Percentiles rank a stretch among this genome's conserved stretches.
Conservation (phyloP, 768 basidiomycete species). For the Xerocomellus dryophilus region DNA sequence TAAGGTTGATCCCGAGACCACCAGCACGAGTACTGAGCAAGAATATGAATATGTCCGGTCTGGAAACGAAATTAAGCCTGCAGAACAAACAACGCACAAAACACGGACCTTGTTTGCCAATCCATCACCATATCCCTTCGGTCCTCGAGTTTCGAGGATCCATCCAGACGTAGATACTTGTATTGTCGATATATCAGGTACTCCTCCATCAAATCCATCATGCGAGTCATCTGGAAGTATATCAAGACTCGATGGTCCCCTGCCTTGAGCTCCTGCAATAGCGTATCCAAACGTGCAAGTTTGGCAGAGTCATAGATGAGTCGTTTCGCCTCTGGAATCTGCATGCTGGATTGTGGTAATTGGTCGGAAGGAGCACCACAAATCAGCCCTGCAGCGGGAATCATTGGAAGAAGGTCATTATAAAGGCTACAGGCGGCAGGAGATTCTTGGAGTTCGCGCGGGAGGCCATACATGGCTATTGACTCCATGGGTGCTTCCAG, state of each 20-base stretch:
- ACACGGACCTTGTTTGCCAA: constrained; percentile 89
- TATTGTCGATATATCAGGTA: constrained; percentile 96
- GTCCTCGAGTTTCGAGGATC: constrained; percentile 92
- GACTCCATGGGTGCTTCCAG: constrained; percentile 72
- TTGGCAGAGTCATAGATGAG: constrained; percentile 97
- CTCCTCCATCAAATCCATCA: constrained; percentile 99
- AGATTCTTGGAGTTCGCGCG: constrained; percentile 61
- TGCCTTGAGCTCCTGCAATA: constrained; percentile 90
- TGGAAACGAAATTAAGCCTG: constrained; percentile 1
- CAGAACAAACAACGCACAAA: neutral
- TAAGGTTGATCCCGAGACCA: constrained; percentile 95
- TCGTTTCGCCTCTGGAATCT: constrained; percentile 91
- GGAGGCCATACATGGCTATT: constrained; percentile 80
- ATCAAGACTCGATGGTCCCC: constrained; percentile 92
- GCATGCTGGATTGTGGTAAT: constrained; percentile 79
- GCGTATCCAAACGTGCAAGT: constrained; percentile 80
- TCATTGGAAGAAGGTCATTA: constrained; percentile 49
- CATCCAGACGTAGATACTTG: constrained; percentile 91
- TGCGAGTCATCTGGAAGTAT: constrained; percentile 99
- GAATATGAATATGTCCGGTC: constrained; percentile 91
- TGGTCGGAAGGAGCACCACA: constrained; percentile 65
- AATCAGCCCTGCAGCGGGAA: constrained; percentile 68
- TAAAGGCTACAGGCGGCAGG: constrained; percentile 47
- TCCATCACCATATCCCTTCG: constrained; percentile 98
- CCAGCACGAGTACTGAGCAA: constrained; percentile 93